phyloP scores from a whole-genome alignment of 345 rosid species.

The Schrenkiella parvula region DNA sequence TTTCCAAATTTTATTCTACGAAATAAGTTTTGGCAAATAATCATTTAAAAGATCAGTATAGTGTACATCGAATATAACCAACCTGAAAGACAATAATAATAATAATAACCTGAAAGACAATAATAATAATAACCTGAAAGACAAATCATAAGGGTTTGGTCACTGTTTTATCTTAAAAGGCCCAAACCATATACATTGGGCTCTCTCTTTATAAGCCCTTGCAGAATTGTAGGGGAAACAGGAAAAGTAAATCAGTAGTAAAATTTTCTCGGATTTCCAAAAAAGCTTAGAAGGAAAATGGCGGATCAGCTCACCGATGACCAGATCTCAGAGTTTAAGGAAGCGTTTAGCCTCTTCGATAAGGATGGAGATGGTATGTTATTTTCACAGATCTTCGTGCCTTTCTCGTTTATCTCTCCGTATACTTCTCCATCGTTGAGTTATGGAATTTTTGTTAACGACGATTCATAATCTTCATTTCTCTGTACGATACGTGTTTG shows the following conservation, averaged over 20 bases:
- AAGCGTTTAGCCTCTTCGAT: conserved; percentile 40
- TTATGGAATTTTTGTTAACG: not conserved
- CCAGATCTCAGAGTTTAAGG: conserved; percentile 49
- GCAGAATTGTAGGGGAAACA: not conserved
- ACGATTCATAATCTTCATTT: not conserved
- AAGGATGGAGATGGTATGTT: conserved; percentile 56
- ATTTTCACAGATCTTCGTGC: conserved; percentile 6
- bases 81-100: too few species aligned
- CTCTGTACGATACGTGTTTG: not conserved
- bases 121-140: too few species aligned
- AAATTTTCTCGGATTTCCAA: not conserved
- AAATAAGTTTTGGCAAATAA: not conserved
- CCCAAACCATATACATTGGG: conserved; percentile 12
- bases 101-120: too few species aligned
- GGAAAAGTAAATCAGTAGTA: not conserved
- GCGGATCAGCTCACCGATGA: conserved; percentile 54
- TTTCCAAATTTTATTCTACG: not conserved
- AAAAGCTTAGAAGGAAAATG: conserved; percentile 24
- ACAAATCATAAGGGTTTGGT: not conserved
- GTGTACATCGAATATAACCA: too few species aligned
- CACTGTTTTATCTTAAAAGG: not conserved
- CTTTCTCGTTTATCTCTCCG: not conserved
- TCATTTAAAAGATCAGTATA: too few species aligned
- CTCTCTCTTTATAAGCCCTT: not conserved
- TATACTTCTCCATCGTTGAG: not conserved